phyloP scores from a whole-genome alignment of 1,284 basidiomycete genomes.

The Fomes fomentarius region DNA sequence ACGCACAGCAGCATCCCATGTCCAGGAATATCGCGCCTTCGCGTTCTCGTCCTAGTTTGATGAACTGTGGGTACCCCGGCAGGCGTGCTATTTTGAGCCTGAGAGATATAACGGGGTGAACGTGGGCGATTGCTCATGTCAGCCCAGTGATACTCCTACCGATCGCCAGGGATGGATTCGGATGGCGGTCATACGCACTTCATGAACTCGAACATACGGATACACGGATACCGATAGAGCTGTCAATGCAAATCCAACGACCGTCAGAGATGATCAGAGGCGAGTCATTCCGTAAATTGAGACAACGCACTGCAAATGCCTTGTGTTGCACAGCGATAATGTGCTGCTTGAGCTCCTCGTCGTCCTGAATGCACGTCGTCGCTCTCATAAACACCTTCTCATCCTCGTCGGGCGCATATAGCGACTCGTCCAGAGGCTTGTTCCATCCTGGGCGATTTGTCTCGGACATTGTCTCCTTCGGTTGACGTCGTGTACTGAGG shows the following conservation, averaged over 20 bases:
- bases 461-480: too few relatives aligned
- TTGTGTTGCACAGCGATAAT: conserved; percentile 19
- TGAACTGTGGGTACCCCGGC: conserved; percentile 20
- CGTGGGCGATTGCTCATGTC: too few relatives aligned
- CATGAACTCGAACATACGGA: conserved; percentile 21
- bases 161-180: not conserved
- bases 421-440: conserved; percentile 12
- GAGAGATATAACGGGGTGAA: too few relatives aligned
- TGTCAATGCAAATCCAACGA: not conserved
- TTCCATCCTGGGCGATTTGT: conserved; percentile 7
- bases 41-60: conserved; percentile 40
- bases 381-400: conserved; percentile 21
- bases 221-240: conserved; percentile 22
- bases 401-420: conserved; percentile 17
- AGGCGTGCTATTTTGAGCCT: conserved; percentile 22
- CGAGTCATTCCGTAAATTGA: too few relatives aligned
- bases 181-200: conserved; percentile 7
- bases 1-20: conserved; percentile 51
- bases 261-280: too few relatives aligned
- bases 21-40: conserved; percentile 48
- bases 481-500: too few relatives aligned
- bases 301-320: conserved; percentile 15
- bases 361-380: conserved; percentile 21
- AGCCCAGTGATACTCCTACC: too few relatives aligned
- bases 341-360: conserved; percentile 19